A percentile compares a stretch with the other conserved stretches of the same genome.
phyloP scores from a whole-genome alignment of 139 green algal genomes.

The Dunaliella primolecta region DNA sequence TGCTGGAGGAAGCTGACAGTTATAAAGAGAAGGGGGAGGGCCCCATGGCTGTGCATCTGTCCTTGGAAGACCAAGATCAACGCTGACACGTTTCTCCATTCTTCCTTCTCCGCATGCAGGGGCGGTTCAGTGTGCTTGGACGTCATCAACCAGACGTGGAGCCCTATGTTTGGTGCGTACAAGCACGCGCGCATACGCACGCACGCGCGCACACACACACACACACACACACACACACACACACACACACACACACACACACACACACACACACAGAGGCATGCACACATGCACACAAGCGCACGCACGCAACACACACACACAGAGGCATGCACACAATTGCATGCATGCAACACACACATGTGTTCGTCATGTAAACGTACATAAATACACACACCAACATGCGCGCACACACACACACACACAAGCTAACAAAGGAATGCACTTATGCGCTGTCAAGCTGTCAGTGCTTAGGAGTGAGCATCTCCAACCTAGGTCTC shows the following conservation, averaged over 20 bases:
- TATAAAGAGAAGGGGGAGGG: neutral
- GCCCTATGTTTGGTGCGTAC: constrained; percentile 92
- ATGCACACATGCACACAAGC: neutral
- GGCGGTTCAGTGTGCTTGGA: constrained; percentile 96
- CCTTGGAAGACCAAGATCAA: neutral
- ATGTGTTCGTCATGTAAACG: no score
- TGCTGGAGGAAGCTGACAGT: neutral
- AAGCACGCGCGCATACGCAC: neutral
- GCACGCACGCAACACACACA: neutral
- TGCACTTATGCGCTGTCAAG: no score
- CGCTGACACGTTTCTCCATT: neutral
- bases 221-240: neutral
- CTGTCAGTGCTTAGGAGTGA: no score
- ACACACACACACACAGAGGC: neutral
- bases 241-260: neutral
- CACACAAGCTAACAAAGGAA: no score
- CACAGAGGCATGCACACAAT: neutral
- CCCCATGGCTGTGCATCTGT: neutral
- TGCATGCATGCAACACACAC: neutral
- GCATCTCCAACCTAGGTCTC: no score
- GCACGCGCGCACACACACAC: neutral
- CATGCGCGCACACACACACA: no score
- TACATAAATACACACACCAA: no score
- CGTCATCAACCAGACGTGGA: constrained; percentile 99
- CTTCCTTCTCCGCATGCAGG: constrained; percentile 36